Conservation (phyloP, 2,329 filamentous ascomycete species). For the Thielaviopsis euricoi region DNA sequence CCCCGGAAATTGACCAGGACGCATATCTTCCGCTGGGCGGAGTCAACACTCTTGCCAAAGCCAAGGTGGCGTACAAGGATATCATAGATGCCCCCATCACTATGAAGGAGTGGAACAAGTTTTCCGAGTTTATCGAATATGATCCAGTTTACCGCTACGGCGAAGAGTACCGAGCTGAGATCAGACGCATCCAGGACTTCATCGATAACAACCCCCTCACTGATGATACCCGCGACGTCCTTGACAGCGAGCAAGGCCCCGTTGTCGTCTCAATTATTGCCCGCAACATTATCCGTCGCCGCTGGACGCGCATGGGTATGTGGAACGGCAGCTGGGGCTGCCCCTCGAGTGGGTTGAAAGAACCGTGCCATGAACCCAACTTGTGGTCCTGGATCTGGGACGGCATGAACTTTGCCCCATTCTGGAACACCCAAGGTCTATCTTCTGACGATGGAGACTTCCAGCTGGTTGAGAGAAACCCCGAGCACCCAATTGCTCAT, state of each 20-base stretch:
- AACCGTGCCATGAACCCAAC: neutral
- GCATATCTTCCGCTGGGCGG: neutral
- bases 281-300: slow-evolving; percentile 7
- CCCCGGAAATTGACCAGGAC: neutral
- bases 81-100: neutral
- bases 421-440: neutral
- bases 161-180: neutral
- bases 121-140: neutral
- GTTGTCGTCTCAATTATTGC: neutral
- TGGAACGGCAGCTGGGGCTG: slow-evolving; percentile 10
- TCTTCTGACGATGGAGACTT: neutral
- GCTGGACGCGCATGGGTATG: slow-evolving; percentile 7
- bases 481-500: neutral
- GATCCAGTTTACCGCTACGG: slow-evolving; percentile 3
- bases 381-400: slow-evolving; percentile 9
- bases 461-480: neutral
- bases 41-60: neutral
- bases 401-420: neutral
- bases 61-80: slow-evolving; percentile 1
- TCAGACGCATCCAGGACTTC: neutral
- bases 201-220: neutral
- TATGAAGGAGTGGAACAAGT: slow-evolving; percentile 1
- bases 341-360: neutral
- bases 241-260: neutral
- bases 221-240: neutral